Base-by-base conservation (phyloP, 202 grass and related monocot species). In the Saccharum hybrid region DNA sequence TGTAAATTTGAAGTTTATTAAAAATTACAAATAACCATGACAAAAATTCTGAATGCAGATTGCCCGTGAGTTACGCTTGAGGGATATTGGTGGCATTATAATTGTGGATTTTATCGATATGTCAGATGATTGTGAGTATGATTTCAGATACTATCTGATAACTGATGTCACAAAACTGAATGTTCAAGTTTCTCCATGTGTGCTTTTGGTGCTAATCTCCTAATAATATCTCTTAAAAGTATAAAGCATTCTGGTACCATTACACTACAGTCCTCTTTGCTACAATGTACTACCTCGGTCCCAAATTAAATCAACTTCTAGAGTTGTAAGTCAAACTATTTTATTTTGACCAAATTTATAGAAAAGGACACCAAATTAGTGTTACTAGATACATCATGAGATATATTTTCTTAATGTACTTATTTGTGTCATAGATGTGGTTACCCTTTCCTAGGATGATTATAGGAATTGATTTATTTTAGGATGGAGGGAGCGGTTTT, bases 81-180 rank as follows among this genome's bases (percentile, higher is more conserved):
- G 96, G 63, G 90, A 98, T 82, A 95, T 98, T 71, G 96, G 96
- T 45, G 96, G 96, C 65, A 95, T 98, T 71, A 98, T 98, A 78
- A 90, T 98, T 71, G 96, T 98, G 72, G 91, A 98, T 88, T 98
- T 98, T 85, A 98, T 98, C 75, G 85, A 93, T 52, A 98, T 98
- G 92, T 84, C 66, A 81, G 90, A 98, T 78, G 92, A 94, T 57
- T 91, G 96, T 98, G 86, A 75, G 92, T 78, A 75, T 71, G 45
- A 70, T 77, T 68, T 71, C 16, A 43, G 21, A 52, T 49, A 77
- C 14, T 70, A 33, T 52, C 52, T 21, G 67, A 76, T 5, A 56
- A 77, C 69, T 63, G 40, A 70, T 54, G 42, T 69, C 18, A 51
- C 75, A 30, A 36, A 87, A 77, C 63, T 83, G 63, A 28, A 73